Evolutionary conservation across 768 basidiomycete genomes (phyloP).

Genomic region (Kwoniella sp.): DNA sequence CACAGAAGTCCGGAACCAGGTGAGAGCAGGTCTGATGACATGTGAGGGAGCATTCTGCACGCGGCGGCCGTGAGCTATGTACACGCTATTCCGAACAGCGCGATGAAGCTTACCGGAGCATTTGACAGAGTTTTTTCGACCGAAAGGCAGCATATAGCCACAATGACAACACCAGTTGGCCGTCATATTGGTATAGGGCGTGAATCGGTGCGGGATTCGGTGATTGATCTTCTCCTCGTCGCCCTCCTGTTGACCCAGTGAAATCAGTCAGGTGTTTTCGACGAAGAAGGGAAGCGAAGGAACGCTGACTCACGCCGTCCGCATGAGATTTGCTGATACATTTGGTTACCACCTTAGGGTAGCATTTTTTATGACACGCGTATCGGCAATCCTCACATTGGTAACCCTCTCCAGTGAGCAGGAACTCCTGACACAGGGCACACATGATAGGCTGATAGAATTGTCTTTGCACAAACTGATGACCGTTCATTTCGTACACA

Average conservation of each 20-base stretch:
- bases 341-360: constrained; percentile 97
- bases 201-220: constrained; percentile 97
- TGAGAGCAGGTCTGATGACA: constrained; percentile 98
- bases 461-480: constrained; percentile 94
- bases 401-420: constrained; percentile 95
- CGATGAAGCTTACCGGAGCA: constrained; percentile 63
- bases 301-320: constrained; percentile 66
- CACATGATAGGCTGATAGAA: constrained; percentile 99
- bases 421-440: constrained; percentile 95
- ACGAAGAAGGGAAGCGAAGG: too few relatives aligned
- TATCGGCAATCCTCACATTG: constrained; percentile 99
- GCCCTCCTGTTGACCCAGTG: constrained; percentile 66
- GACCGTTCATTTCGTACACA: constrained; percentile 99
- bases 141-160: constrained; percentile 94
- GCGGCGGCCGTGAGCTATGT: not conserved
- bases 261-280: too few relatives aligned
- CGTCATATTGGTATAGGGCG: constrained; percentile 91
- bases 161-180: constrained; percentile 99
- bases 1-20: constrained; percentile 98
- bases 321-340: constrained; percentile 97
- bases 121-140: constrained; percentile 92
- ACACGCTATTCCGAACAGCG: not conserved
- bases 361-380: constrained; percentile 98
- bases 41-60: constrained; percentile 83
- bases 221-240: constrained; percentile 99